Evolutionary conservation across 495 filamentous ascomycete genomes (phyloP).

Genomic region (Xylaria sp.): DNA sequence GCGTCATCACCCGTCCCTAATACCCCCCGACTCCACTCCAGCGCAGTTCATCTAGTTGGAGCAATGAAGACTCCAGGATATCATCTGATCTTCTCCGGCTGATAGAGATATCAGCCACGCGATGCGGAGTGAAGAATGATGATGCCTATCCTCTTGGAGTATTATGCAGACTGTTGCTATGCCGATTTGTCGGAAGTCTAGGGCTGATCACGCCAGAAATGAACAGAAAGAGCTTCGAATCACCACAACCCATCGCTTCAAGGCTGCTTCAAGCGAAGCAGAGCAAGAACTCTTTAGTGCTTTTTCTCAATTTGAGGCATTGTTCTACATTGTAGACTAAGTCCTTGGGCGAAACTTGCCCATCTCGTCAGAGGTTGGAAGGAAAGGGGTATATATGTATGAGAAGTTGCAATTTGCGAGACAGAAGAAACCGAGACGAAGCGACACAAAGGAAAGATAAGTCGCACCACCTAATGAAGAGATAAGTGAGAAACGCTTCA

Average conservation of each 20-base stretch:
- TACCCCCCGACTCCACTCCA: neutral
- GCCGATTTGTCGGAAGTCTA: neutral
- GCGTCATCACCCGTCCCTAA: neutral
- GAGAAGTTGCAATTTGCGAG: conserved; percentile 10
- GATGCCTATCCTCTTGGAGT: neutral
- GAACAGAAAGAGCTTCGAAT: neutral
- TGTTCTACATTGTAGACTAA: neutral
- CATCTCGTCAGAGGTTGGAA: conserved; percentile 4
- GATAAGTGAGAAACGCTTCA: neutral
- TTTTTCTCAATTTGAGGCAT: neutral
- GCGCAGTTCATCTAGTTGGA: neutral
- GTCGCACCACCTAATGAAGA: neutral
- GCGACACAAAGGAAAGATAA: neutral
- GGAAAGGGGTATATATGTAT: conserved; percentile 24
- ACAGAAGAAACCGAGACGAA: neutral
- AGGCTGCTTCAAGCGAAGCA: neutral
- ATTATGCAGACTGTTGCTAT: neutral
- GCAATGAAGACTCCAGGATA: neutral
- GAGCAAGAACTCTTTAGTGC: neutral
- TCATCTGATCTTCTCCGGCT: neutral
- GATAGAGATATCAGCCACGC: neutral
- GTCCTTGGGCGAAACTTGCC: neutral
- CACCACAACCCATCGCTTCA: neutral
- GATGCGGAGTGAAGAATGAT: neutral
- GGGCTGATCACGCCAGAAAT: neutral